Conservation (phyloP, 2,329 filamentous ascomycete genomes). For the Diaporthe vaccinii region DNA sequence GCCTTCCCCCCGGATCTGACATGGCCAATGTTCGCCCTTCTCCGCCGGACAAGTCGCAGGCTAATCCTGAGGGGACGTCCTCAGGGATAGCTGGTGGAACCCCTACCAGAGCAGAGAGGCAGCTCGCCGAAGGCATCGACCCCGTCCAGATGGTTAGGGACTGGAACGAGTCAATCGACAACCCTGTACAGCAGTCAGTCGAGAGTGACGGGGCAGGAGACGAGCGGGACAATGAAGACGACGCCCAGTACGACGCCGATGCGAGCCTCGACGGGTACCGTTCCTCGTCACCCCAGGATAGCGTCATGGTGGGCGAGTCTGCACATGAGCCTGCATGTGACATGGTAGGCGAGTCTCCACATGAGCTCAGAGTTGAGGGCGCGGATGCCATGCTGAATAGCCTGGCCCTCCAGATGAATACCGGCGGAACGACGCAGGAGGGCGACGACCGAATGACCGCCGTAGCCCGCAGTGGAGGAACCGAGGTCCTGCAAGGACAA, state of each 20-base stretch:
- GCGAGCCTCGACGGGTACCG: neutral
- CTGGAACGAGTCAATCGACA: conserved; percentile 13
- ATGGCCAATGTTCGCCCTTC: neutral
- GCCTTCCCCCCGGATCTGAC: neutral
- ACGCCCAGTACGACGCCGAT: neutral
- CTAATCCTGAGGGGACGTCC: neutral
- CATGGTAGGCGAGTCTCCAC: neutral
- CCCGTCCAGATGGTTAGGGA: neutral
- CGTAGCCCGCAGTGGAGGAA: neutral
- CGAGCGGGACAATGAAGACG: neutral
- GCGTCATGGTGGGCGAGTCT: conserved; percentile 9
- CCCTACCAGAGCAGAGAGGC: neutral
- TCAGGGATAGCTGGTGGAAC: neutral
- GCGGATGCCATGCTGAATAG: neutral
- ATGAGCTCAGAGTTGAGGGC: neutral
- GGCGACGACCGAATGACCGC: neutral
- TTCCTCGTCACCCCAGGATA: neutral
- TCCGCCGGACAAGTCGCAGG: neutral
- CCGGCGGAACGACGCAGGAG: neutral
- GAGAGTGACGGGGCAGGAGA: neutral
- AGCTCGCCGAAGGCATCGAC: neutral
- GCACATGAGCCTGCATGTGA: neutral
- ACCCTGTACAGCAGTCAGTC: neutral
- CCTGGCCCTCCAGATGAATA: neutral
- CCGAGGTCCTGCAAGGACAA: neutral